These are phyloP conservation scores for Didymella keratinophila DNA, from an alignment of 2,329 filamentous ascomycete species.

Conservation along the genomic window DNA sequence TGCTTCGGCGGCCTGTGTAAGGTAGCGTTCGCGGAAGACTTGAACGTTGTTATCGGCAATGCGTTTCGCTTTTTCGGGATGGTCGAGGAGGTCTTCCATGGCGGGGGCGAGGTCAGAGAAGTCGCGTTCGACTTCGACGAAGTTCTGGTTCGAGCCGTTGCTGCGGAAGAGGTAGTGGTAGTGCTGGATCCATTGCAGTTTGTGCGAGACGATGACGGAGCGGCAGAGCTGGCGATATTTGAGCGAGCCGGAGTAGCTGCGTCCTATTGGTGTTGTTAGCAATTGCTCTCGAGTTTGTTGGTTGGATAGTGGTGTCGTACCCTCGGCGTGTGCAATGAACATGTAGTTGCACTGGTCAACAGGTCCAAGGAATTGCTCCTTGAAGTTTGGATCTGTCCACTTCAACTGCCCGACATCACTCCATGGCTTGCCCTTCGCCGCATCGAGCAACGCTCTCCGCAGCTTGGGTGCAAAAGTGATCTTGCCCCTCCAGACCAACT, in stretches of 20 bases:
- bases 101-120: conserved; percentile 41
- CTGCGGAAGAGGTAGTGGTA: conserved; percentile 44
- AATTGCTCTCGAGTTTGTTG: not conserved
- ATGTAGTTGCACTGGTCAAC: conserved; percentile 64
- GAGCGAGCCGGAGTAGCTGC: conserved; percentile 60
- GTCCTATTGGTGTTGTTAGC: conserved; percentile 37
- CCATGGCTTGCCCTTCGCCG: conserved; percentile 42
- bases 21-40: conserved; percentile 43
- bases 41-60: conserved; percentile 45
- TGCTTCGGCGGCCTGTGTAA: conserved; percentile 44
- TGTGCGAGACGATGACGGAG: conserved; percentile 47
- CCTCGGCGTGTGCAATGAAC: conserved; percentile 64
- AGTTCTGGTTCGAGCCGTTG: conserved; percentile 43
- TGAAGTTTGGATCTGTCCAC: conserved; percentile 42
- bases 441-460: conserved; percentile 39
- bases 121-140: conserved; percentile 47
- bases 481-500: conserved; percentile 47
- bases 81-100: conserved; percentile 43
- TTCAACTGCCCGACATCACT: conserved; percentile 44
- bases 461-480: conserved; percentile 44
- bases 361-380: conserved; percentile 56
- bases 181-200: conserved; percentile 47
- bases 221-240: conserved; percentile 63
- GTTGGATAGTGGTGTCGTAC: conserved; percentile 38
- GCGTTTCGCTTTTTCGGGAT: conserved; percentile 44